phyloP scores from a whole-genome alignment of 257 asterid species.

The Cruciata laevipes region DNA sequence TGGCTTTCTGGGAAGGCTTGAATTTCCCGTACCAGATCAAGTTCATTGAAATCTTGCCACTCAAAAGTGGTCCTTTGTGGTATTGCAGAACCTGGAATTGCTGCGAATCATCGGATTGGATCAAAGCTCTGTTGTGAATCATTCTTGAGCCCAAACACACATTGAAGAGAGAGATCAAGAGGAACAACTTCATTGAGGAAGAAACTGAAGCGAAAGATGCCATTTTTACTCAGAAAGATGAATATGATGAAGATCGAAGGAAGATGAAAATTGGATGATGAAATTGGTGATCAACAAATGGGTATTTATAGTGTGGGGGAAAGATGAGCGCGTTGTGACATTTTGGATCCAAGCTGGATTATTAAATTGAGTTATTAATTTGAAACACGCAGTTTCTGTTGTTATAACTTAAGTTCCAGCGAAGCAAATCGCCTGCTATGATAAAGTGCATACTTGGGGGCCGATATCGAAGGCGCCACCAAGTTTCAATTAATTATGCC shows the following conservation, averaged over 20 bases:
- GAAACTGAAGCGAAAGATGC: constrained; percentile 16
- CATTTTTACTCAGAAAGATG: constrained; percentile 18
- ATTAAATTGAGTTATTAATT: no score
- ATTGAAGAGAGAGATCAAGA: constrained; percentile 22
- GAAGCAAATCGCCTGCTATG: background rate
- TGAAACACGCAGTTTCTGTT: background rate
- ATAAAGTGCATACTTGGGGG: background rate
- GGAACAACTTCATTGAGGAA: constrained; percentile 14
- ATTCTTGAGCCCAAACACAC: constrained; percentile 29
- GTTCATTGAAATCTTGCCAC: constrained; percentile 51
- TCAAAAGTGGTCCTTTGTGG: constrained; percentile 64
- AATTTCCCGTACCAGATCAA: constrained; percentile 66
- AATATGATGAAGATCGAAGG: background rate
- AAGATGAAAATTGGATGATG: background rate
- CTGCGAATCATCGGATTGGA: constrained; percentile 19
- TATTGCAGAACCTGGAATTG: constrained; percentile 33
- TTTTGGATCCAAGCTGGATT: background rate
- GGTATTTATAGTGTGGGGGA: background rate
- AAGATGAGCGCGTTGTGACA: background rate
- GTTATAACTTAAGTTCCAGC: background rate
- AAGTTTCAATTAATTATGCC: no score
- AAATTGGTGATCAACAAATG: background rate
- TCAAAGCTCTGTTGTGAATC: constrained; percentile 4
- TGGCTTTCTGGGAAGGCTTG: constrained; percentile 56
- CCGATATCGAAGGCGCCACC: background rate